Evolutionary conservation across 495 filamentous ascomycete species (phyloP).

Genomic region (Lasiosphaeriaceae sp.): DNA sequence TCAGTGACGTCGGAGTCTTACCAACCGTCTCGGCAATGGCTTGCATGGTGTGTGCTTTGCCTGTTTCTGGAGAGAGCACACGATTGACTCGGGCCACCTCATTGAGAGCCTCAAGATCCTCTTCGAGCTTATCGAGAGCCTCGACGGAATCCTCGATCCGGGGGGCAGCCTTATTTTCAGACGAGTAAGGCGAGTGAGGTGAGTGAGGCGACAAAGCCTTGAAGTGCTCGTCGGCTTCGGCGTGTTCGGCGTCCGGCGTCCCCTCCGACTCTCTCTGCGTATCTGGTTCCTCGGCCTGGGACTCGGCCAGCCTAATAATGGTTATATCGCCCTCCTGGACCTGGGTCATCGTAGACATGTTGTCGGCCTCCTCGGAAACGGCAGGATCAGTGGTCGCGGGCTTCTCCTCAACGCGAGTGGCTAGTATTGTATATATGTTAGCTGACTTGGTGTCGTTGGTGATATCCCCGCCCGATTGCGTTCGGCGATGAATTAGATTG

Average conservation of each 20-base stretch:
- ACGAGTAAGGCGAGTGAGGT: slow-evolving; percentile 1
- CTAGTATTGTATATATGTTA: slow-evolving; percentile 32
- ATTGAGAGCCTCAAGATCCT: slow-evolving; percentile 53
- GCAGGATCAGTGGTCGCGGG: background rate
- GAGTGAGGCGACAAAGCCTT: slow-evolving; percentile 24
- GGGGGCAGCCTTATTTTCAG: slow-evolving; percentile 34
- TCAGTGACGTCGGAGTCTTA: slow-evolving; percentile 7
- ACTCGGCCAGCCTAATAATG: slow-evolving; percentile 10
- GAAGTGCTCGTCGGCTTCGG: slow-evolving; percentile 41
- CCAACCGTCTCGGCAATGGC: background rate
- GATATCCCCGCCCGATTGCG: slow-evolving; percentile 10
- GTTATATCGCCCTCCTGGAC: slow-evolving; percentile 7
- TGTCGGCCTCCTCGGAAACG: slow-evolving; percentile 6
- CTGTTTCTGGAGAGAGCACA: slow-evolving; percentile 32
- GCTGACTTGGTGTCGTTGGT: slow-evolving; percentile 8
- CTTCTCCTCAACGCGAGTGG: slow-evolving; percentile 25
- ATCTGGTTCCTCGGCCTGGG: background rate
- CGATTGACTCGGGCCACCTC: slow-evolving; percentile 40
- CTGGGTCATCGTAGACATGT: slow-evolving; percentile 13
- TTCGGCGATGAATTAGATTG: slow-evolving; percentile 36
- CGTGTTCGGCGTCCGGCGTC: slow-evolving; percentile 9
- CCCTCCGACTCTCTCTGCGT: slow-evolving; percentile 22
- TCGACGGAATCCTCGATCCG: slow-evolving; percentile 68
- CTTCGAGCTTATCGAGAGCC: slow-evolving; percentile 65
- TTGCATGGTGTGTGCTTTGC: background rate